Evolutionary conservation across 768 basidiomycete genomes (phyloP), one percentile per base, ranked within the genome.

Genomic region (Scleroderma bovista): DNA sequence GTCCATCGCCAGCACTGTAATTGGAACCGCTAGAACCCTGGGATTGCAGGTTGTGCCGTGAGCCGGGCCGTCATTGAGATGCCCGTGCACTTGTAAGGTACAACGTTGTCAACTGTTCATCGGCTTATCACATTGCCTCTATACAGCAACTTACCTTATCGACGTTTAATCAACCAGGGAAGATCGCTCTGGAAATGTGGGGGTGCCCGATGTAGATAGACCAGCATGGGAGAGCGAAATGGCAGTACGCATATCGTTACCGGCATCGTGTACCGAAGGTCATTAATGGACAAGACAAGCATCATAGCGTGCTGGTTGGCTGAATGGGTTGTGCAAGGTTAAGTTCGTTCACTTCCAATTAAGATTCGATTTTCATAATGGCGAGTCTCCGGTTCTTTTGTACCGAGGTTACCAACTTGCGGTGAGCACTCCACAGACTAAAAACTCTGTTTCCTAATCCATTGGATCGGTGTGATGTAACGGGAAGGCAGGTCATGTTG

Each of bases 21-120:
- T 96, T 57, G 94, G 92, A 44, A 90, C 87, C 58, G 93, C 93
- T 46, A 84, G 75, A 75, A 91, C 85, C 54, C 72, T 96, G 62
- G 96, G 96, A 29, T 75, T 99, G 41, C 83, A 87, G 62, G 91
- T 97, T 49, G 85, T 97, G 53, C 84, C 89, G 64, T 98, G 75
- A 82, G 61, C 55, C 56, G 57, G 55, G 36, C 48, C 51, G 52
- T 47, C 42, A 44, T 46, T 52, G 47, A 48, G 42, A 44, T 38
- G 51, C 46, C 46, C 46, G 46, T 53, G 34, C n/a, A n/a, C 39
- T 41, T 46, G 51, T 38, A 50, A 63, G 62, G 65, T 67, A 61
- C 59, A 63, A 42, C 44, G 46, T 57, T 60, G 58, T 51, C 50
- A 53, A 41, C 51, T 46, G 37, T 49, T n/a, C 55, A 53, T 57